Evolutionary conservation across 306 rosid species (phyloP).

Genomic region (Abrus precatorius): DNA sequence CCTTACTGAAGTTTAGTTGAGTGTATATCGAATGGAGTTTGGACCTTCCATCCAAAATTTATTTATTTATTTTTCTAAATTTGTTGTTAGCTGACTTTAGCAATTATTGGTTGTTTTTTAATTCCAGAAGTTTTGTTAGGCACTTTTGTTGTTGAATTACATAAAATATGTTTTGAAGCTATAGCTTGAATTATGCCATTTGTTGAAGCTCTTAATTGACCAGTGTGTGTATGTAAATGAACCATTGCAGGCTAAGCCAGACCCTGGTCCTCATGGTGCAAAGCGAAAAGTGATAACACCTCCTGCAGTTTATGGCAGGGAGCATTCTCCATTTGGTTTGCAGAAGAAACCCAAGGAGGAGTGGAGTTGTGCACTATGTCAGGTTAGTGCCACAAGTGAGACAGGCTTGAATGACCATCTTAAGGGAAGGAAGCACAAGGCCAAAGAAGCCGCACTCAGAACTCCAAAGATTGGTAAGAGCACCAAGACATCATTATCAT

Average conservation of each 20-base stretch:
- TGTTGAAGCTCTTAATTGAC: slow-evolving; percentile 38
- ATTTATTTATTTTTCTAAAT: too few relatives aligned
- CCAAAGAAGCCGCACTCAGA: slow-evolving; percentile 54
- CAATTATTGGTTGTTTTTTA: neutral
- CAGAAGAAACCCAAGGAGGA: slow-evolving; percentile 59
- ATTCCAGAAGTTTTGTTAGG: neutral
- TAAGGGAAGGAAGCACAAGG: slow-evolving; percentile 76
- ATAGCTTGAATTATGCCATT: neutral
- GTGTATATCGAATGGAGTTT: neutral
- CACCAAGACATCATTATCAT: slow-evolving; percentile 19
- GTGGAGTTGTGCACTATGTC: slow-evolving; percentile 76
- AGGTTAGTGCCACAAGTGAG: slow-evolving; percentile 52
- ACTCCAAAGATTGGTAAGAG: slow-evolving; percentile 36
- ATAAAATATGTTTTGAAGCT: neutral
- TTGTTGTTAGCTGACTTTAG: neutral
- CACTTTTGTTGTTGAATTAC: neutral
- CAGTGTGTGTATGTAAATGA: slow-evolving; percentile 41
- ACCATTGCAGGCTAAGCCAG: slow-evolving; percentile 71
- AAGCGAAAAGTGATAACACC: slow-evolving; percentile 60
- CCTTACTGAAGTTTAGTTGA: neutral
- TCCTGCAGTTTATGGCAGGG: neutral
- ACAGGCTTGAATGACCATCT: slow-evolving; percentile 56
- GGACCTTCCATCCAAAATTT: neutral
- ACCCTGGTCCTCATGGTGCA: slow-evolving; percentile 32
- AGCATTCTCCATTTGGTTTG: slow-evolving; percentile 42